Conservation (phyloP, 768 basidiomycete species). For the Imleria badia region DNA sequence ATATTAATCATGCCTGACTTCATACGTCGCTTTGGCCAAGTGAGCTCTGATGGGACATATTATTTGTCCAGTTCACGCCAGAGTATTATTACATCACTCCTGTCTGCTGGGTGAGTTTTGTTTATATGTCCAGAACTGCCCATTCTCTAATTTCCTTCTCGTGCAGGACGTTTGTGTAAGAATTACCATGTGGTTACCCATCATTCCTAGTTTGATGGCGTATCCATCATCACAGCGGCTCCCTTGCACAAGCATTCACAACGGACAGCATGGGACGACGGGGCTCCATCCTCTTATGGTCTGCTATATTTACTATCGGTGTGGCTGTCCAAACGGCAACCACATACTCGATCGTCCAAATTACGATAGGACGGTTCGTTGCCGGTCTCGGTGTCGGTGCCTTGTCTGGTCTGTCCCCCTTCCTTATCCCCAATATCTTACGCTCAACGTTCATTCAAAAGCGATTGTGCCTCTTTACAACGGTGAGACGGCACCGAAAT, state of each 20-base stretch:
- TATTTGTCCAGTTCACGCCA: conserved; percentile 17
- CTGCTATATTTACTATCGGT: conserved; percentile 14
- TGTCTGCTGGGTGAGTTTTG: conserved; percentile 12
- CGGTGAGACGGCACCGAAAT: conserved; percentile 75
- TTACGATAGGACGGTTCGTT: conserved; percentile 13
- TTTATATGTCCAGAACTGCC: background rate
- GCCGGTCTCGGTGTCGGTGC: conserved; percentile 16
- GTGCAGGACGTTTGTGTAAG: conserved; percentile 15
- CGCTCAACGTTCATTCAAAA: conserved; percentile 21
- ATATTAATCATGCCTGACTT: conserved; percentile 19
- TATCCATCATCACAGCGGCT: conserved; percentile 40
- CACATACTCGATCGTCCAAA: conserved; percentile 11
- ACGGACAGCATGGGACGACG: conserved; percentile 18
- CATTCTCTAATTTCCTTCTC: background rate
- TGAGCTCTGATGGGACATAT: conserved; percentile 6
- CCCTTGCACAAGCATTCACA: conserved; percentile 54
- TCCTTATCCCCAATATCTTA: background rate
- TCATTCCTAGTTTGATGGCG: background rate
- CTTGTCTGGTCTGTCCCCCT: conserved; percentile 6
- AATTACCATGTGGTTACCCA: too few species aligned
- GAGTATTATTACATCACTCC: conserved; percentile 17
- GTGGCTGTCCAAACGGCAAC: conserved; percentile 16
- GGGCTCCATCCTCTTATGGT: conserved; percentile 13
- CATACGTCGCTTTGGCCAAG: conserved; percentile 11
- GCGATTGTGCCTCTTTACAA: conserved; percentile 69